These are phyloP conservation scores for Ophiocordyceps robertsii DNA, from an alignment of 2,329 filamentous ascomycete genomes.

Conservation along the genomic window DNA sequence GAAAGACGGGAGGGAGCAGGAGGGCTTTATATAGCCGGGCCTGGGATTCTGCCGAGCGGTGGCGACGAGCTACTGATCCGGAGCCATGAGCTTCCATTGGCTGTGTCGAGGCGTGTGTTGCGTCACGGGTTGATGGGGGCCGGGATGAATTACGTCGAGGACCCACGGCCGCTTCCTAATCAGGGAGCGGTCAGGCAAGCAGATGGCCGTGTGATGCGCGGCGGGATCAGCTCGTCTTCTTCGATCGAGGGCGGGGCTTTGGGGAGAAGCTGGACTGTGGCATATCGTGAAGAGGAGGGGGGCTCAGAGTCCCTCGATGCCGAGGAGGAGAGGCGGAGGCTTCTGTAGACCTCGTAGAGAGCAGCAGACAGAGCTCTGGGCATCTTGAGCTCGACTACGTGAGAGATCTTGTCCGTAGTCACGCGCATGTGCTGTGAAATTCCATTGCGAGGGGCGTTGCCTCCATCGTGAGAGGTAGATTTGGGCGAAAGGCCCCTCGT, in stretches of 20 bases:
- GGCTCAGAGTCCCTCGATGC: neutral
- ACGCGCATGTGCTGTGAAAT: no score
- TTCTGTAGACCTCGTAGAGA: no score
- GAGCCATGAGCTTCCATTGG: neutral
- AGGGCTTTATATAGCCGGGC: constrained; percentile 2
- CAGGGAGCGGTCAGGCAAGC: neutral
- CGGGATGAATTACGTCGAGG: neutral
- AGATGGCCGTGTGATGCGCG: neutral
- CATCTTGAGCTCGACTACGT: no score
- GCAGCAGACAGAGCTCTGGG: no score
- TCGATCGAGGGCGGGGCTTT: neutral
- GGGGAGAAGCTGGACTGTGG: neutral
- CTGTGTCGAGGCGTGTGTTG: neutral
- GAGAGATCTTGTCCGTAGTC: no score
- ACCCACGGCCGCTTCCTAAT: neutral
- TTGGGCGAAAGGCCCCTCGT: no score
- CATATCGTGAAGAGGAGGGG: neutral
- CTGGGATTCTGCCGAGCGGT: constrained; percentile 5
- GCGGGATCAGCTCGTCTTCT: neutral
- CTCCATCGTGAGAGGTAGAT: no score
- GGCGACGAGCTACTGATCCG: constrained; percentile 1
- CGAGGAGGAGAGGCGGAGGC: no score
- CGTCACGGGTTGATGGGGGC: neutral
- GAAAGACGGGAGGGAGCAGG: neutral
- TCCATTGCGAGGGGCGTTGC: no score